Evolutionary conservation across 495 filamentous ascomycete genomes (phyloP), one percentile per base, ranked within the genome.

Genomic region (Viridothelium virens): DNA sequence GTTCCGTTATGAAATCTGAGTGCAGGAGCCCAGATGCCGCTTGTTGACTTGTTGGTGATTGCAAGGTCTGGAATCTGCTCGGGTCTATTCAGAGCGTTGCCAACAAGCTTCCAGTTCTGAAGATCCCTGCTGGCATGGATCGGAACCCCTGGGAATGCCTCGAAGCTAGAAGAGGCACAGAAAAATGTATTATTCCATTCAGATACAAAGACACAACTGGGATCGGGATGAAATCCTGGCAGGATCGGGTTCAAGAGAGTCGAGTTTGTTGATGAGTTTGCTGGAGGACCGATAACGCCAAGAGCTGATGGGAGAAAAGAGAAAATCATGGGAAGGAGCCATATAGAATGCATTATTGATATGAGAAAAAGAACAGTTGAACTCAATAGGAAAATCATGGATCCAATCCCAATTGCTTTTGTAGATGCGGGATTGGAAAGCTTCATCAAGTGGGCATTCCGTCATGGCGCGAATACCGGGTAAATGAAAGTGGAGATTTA

Each of bases 151-250:
- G 83, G 83, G 63, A 84, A 84, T 3, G 77, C 76, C 53, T 80
- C 80, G 74, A 86, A 84, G 70, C 76, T 80, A 11, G 81, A 84
- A 2, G 77, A 78, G 5, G 79, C 81, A 64, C 80, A 83, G 72
- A 81, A 84, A 72, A 81, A 82, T 11, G 80, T 84, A 33, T 79
- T 68, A 59, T 82, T 74, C 66, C 75, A 77, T 37, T 83, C 78
- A 0, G 74, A 68, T 4, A 84, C 79, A 63, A 77, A 81, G 38
- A 83, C 81, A 67, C 81, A 84, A 66, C 77, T 80, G 0, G 84
- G 84, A 68, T 85, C 83, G 0, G 83, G 81, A 68, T 82, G 79
- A 69, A 82, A 85, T 31, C 83, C 82, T 0, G 82, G 82, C 9
- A 84, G 67, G 63, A 84, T 82, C 12, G 83, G 83, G 69, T 85